A percentile compares a stretch with the other conserved stretches of the same genome.
phyloP scores from a whole-genome alignment of 208 protist species.

The Leishmania martiniquensis region DNA sequence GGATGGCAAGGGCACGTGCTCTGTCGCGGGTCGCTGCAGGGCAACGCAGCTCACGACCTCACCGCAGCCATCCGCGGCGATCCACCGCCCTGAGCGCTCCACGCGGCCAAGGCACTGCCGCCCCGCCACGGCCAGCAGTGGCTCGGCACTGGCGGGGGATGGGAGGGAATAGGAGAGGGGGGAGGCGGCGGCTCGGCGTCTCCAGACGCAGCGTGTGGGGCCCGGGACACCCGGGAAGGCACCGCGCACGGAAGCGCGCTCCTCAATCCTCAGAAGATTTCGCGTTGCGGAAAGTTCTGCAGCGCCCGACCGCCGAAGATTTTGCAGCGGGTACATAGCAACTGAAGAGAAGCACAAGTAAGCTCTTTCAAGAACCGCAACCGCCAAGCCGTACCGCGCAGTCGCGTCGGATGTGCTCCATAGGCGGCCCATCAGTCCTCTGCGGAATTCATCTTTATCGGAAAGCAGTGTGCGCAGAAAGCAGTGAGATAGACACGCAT shows the following conservation, averaged over 20 bases:
- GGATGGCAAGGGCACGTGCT: neutral
- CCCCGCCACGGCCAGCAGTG: neutral
- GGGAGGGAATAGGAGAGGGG: neutral
- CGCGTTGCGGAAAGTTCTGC: neutral
- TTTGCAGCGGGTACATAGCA: neutral
- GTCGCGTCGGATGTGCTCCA: neutral
- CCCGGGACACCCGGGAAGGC: neutral
- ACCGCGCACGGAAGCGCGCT: neutral
- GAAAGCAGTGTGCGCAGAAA: neutral
- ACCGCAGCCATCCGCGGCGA: neutral
- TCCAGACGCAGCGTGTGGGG: neutral
- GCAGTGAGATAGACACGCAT: neutral
- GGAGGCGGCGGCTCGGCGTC: neutral
- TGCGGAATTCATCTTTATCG: neutral
- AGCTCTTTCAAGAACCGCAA: neutral
- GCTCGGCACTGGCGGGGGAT: neutral
- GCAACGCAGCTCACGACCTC: neutral
- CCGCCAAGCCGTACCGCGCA: neutral
- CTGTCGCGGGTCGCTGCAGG: neutral
- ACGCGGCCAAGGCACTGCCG: neutral
- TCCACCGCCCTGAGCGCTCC: neutral
- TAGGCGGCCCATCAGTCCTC: neutral
- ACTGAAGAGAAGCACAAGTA: neutral
- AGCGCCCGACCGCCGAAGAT: fast-evolving
- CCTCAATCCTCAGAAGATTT: neutral